A percentile compares a stretch with the other conserved stretches of the same genome.
Evolutionary conservation across 148 eudicot species (phyloP).

Genomic region (Chenopodium berlandieri): DNA sequence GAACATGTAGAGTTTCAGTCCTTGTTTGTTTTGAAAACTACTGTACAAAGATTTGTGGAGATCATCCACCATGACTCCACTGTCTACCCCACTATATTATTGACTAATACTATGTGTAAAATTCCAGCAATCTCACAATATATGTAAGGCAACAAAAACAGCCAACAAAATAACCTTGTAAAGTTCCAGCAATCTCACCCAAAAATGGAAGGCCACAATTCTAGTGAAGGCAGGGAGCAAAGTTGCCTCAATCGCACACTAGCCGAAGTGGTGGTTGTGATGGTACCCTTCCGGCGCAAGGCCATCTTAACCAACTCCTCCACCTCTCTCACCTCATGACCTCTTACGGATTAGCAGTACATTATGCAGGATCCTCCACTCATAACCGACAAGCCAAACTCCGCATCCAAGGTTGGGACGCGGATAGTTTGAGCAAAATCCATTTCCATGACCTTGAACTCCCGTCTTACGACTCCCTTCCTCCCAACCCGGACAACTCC

Average conservation of each 20-base stretch:
- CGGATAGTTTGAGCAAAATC: not conserved
- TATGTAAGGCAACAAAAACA: no score
- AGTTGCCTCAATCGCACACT: not conserved
- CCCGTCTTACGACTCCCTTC: conserved; percentile 25
- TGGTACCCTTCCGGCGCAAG: conserved; percentile 51
- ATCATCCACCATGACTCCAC: no score
- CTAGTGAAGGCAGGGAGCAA: no score
- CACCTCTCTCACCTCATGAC: conserved; percentile 43
- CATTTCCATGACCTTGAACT: conserved; percentile 29
- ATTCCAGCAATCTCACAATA: no score
- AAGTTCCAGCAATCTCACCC: no score
- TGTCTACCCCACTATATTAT: no score
- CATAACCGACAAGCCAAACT: conserved; percentile 40
- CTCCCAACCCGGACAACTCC: conserved; percentile 7
- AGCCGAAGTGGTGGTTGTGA: conserved; percentile 33
- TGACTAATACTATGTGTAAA: no score
- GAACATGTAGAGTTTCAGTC: no score
- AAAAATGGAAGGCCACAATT: conserved; percentile 11
- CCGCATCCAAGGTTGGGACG: conserved; percentile 24
- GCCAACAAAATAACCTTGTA: no score
- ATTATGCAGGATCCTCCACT: conserved; percentile 34
- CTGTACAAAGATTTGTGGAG: no score
- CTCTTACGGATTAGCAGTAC: conserved; percentile 41
- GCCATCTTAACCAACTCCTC: conserved; percentile 64
- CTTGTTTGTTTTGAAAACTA: no score